Conservation (phyloP, 164 flowering plant genomes). For the Euptelea pleiosperma region DNA sequence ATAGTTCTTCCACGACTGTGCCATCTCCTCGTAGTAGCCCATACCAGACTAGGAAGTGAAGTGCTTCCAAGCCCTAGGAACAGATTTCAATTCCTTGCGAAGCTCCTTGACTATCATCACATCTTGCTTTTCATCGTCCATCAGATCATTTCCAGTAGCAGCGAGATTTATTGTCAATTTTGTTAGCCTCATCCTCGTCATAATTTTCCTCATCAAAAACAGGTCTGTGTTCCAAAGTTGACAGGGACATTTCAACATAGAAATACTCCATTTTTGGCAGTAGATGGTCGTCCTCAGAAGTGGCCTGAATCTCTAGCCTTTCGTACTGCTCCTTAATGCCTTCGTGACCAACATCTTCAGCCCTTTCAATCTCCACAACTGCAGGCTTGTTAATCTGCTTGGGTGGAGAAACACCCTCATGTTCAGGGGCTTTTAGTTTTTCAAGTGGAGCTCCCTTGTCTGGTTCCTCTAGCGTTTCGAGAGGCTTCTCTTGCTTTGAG, state of each 20-base stretch:
- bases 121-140: no score
- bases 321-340: slow-evolving; percentile 96
- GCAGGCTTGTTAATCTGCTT: no score
- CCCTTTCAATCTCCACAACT: no score
- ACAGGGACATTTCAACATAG: slow-evolving; percentile 44
- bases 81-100: slow-evolving; percentile 68
- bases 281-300: slow-evolving; percentile 79
- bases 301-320: slow-evolving; percentile 79
- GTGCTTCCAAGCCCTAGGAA: slow-evolving; percentile 84
- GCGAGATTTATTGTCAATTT: no score
- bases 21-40: slow-evolving; percentile 81
- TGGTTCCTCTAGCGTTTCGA: no score
- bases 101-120: slow-evolving; percentile 74
- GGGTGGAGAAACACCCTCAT: no score
- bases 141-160: no score
- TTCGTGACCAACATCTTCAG: slow-evolving; percentile 93
- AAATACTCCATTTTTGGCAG: slow-evolving; percentile 66
- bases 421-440: no score
- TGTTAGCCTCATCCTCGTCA: slow-evolving; percentile 88
- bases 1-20: slow-evolving; percentile 64
- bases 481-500: no score
- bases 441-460: no score
- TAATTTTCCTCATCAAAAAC: slow-evolving; percentile 91
- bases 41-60: slow-evolving; percentile 79
- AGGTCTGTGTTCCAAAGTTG: slow-evolving; percentile 38